Base-by-base conservation (phyloP, 345 rosid genomes). In the Brassica incana region DNA sequence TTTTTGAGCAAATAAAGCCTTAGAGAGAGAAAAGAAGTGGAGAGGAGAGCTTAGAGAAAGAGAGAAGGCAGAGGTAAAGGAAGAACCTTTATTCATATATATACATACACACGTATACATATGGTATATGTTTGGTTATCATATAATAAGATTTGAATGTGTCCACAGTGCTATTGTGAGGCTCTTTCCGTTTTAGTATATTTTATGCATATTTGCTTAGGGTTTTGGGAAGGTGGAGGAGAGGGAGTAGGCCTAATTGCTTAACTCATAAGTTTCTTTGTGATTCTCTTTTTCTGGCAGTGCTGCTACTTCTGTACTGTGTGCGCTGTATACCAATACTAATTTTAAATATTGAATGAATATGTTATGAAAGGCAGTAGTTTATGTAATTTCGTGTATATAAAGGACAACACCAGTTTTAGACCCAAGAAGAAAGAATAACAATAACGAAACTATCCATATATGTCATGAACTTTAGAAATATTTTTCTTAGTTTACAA, bases 241-340 rank as follows among this genome's bases (percentile, higher is more conserved):
- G 80, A 76, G 80, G 52, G 65, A 71, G 69, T 58, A 60, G 66
- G 60, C 33, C 9, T 54, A 54, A 54, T 80, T 80, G 77, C 83
- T 80, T 80, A 80, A 75, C 80, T 65, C 77, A 58, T 80, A 80
- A 80, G 83, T 71, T 80, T 80, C 80, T 80, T 64, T 64, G 2
- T 35, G 83, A 75, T 80, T 75, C 76, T 72, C 74, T 75, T 64
- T 67, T 65, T 75, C 69, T 80, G 73, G 40, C 68, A 30, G 11
- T 32, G 66, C 77, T 75, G 72, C 76, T 76, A 64, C 80, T 75
- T 43, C 45, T 80, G 68, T 70, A 76, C 69, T 75, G 35, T 64
- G 63, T 70, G 32, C 11, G 29, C 29, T 58, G 25, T 56, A 56
- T 56, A 56, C 8, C 61, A 18, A 58, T 58, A 58, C 62, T 20